Evolutionary conservation across 2,329 filamentous ascomycete genomes (phyloP).

Genomic region (Blastomyces percursus): DNA sequence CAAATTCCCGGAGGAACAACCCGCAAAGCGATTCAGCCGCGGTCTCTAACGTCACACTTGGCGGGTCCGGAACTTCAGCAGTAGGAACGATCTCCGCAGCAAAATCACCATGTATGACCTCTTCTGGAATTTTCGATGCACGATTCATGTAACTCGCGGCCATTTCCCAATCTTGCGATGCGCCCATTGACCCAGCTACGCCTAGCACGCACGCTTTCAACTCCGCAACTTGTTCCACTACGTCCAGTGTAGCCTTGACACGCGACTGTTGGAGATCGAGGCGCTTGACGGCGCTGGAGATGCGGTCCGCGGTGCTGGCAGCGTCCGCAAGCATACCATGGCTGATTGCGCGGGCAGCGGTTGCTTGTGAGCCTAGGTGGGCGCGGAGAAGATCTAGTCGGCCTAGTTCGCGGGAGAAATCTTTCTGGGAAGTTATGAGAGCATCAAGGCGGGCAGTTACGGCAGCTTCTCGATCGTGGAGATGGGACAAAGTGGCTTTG

Average conservation of each 20-base stretch:
- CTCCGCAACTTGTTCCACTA: slow-evolving; percentile 93
- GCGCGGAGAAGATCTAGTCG: slow-evolving; percentile 83
- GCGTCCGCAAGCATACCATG: slow-evolving; percentile 84
- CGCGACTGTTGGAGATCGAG: slow-evolving; percentile 85
- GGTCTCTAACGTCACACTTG: slow-evolving; percentile 72
- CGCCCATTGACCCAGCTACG: slow-evolving; percentile 91
- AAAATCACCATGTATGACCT: slow-evolving; percentile 74
- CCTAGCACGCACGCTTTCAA: slow-evolving; percentile 93
- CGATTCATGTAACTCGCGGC: slow-evolving; percentile 81
- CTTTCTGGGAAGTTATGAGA: slow-evolving; percentile 70
- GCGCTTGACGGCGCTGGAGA: slow-evolving; percentile 75
- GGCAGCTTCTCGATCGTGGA: slow-evolving; percentile 63
- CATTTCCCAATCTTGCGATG: slow-evolving; percentile 96
- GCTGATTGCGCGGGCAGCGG: slow-evolving; percentile 70
- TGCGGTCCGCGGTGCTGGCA: slow-evolving; percentile 70
- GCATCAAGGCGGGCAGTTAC: slow-evolving; percentile 65
- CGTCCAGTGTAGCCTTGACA: slow-evolving; percentile 78
- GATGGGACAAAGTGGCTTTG: slow-evolving; percentile 59
- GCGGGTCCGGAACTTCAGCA: slow-evolving; percentile 86
- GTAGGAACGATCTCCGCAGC: slow-evolving; percentile 88
- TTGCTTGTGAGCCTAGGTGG: slow-evolving; percentile 74
- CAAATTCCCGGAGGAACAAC: slow-evolving; percentile 87
- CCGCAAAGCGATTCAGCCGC: slow-evolving; percentile 83
- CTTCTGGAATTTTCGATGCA: slow-evolving; percentile 66
- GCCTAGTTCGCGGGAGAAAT: slow-evolving; percentile 74